A percentile compares a stretch with the other conserved stretches of the same genome.
Evolutionary conservation across 768 basidiomycete species (phyloP).

Genomic region (Hygrophorus russula): DNA sequence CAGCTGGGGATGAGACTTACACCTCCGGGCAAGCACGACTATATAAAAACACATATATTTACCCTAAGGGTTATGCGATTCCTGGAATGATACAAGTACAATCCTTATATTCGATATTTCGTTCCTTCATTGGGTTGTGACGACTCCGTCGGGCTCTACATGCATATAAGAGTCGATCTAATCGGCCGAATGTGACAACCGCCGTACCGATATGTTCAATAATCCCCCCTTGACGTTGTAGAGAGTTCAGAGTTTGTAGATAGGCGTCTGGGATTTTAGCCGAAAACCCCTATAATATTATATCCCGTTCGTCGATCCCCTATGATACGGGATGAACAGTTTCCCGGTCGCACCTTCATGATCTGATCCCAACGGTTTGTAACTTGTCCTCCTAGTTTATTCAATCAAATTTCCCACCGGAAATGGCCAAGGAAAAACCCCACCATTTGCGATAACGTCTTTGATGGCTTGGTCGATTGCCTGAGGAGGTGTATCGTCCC

Average conservation of each 20-base stretch:
- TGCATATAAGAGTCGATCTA: constrained; percentile 2
- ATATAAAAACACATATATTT: too few relatives aligned
- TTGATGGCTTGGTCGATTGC: constrained; percentile 4
- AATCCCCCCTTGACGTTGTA: background rate
- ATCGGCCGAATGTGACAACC: background rate
- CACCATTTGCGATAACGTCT: background rate
- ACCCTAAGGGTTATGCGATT: too few relatives aligned
- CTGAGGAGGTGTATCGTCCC: constrained; percentile 1
- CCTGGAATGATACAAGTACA: background rate
- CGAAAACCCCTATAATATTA: constrained; percentile 4
- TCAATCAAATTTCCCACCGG: too few relatives aligned
- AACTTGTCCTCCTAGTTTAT: too few relatives aligned
- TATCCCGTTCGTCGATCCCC: too few relatives aligned
- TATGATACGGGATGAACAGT: background rate
- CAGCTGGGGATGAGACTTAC: too few relatives aligned
- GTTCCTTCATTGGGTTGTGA: constrained; percentile 1
- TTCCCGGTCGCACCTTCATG: too few relatives aligned
- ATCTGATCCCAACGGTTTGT: too few relatives aligned
- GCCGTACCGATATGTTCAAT: constrained; percentile 3
- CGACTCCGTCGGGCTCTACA: constrained; percentile 1
- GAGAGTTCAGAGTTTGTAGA: background rate
- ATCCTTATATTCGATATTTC: background rate
- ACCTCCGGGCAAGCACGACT: too few relatives aligned
- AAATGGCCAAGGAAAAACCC: background rate
- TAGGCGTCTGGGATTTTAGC: constrained; percentile 1